Base-by-base conservation (phyloP, 495 filamentous ascomycete species). In the Trichoderma virens region DNA sequence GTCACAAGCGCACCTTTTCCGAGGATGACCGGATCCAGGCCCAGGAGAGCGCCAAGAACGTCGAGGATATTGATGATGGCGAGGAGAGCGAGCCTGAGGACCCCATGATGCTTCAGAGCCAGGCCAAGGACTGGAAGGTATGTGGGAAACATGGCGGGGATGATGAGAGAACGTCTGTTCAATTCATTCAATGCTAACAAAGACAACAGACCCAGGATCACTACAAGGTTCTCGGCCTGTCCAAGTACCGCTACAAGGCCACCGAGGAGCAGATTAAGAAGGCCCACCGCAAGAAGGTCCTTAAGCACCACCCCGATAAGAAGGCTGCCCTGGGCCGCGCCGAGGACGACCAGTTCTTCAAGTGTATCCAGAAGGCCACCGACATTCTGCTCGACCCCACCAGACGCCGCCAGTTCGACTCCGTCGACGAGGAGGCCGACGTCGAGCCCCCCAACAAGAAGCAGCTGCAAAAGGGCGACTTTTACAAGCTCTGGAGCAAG, bases 81-180 rank as follows among this genome's bases (percentile, higher is more conserved):
- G 91, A 97, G 63, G 93, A 94, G 76, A 93, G 89, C 79, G 94
- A 98, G 78, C 78, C 87, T 41, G 94, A 98, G 77, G 91, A 96
- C 70, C 86, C 90, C 61, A 82, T 94, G 80, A 89, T 97, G 85
- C 87, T 98, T 16, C 80, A 86, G 69, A 85, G 93, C 31, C 93
- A 98, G 68, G 91, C 94, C 66, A 98, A 98, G 82, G 94, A 98
- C 83, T 98, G 94, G 94, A 98, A 98, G 90, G 92, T 92, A 77
- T 65, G 79, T 64, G 23, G 9, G 27, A 5, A 20, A 5, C 14
- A 5, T 3, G 28, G 9, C 2, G 31, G 11, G 31, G 18, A 13
- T n/a, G 60, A 38, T 32, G 60, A 39, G 5, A 23, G 5, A 2
- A 0, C 11, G 9, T 23, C 9, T 1, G 9, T 20, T 2, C 13